Percentiles rank a stretch among this genome's conserved stretches.
Conservation (phyloP, 2,329 filamentous ascomycete genomes). For the Beauveria australis region DNA sequence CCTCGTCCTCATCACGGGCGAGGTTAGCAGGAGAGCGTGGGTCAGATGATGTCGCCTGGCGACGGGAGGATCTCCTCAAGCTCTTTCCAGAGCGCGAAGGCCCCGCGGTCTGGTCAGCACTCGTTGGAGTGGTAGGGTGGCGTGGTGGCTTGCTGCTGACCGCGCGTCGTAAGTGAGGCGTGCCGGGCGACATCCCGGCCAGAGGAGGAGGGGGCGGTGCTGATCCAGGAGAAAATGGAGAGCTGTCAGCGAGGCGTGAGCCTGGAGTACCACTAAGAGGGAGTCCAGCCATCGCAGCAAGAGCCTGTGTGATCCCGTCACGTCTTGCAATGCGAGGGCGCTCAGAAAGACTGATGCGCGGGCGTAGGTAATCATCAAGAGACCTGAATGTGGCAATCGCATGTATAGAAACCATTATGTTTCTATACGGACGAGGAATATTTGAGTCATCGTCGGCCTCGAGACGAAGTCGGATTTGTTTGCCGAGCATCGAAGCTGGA, state of each 20-base stretch:
- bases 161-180: constrained; percentile 36
- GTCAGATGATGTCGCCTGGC: constrained; percentile 45
- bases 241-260: constrained; percentile 37
- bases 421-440: constrained; percentile 78
- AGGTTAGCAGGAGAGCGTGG: constrained; percentile 41
- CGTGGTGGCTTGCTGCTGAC: constrained; percentile 25
- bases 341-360: constrained; percentile 75
- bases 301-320: constrained; percentile 57
- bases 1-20: constrained; percentile 51
- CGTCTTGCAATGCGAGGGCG: constrained; percentile 53
- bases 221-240: constrained; percentile 29
- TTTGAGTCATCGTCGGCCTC: constrained; percentile 85
- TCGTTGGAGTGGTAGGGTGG: constrained; percentile 31
- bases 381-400: constrained; percentile 97
- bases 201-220: constrained; percentile 29
- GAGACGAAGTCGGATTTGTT: constrained; percentile 84
- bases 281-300: constrained; percentile 72
- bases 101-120: constrained; percentile 37
- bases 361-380: constrained; percentile 88
- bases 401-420: constrained; percentile 97
- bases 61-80: constrained; percentile 56
- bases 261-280: constrained; percentile 41
- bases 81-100: constrained; percentile 49
- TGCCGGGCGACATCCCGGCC: constrained; percentile 16
- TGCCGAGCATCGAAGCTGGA: constrained; percentile 90